Evolutionary conservation across 2,329 filamentous ascomycete genomes (phyloP).

Genomic region (Pseudocercospora fuligena): DNA sequence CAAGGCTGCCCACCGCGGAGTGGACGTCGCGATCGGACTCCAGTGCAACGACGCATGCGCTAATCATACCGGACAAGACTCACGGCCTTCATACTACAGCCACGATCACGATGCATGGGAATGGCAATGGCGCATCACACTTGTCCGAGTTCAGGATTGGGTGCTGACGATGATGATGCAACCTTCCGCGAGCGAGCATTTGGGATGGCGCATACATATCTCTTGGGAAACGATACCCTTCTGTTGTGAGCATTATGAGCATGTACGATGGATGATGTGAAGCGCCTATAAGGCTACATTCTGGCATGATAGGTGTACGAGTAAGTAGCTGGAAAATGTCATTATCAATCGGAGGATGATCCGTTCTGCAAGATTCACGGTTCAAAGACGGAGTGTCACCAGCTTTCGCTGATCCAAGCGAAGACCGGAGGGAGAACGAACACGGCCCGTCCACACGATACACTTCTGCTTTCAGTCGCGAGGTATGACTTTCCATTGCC

Average conservation of each 20-base stretch:
- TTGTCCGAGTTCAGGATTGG: constrained; percentile 22
- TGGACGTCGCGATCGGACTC: constrained; percentile 19
- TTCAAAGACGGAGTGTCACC: not conserved
- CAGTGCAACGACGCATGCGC: constrained; percentile 7
- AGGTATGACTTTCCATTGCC: too few species aligned
- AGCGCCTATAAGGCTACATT: not conserved
- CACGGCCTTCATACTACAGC: not conserved
- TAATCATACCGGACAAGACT: constrained; percentile 2
- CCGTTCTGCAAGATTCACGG: not conserved
- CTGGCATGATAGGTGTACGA: not conserved
- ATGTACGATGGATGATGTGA: not conserved
- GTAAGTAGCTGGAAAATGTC: not conserved
- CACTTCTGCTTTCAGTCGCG: not conserved
- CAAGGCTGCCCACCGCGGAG: constrained; percentile 23
- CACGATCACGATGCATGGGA: constrained; percentile 9
- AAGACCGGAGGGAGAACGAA: not conserved
- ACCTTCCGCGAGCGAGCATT: not conserved
- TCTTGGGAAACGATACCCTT: constrained; percentile 4
- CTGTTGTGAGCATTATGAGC: not conserved
- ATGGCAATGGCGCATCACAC: constrained; percentile 8
- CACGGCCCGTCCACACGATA: not conserved
- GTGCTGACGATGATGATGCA: not conserved
- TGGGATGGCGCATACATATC: not conserved
- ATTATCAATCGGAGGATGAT: not conserved
- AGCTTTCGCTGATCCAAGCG: too few species aligned